Percentiles rank a stretch among this genome's conserved stretches.
Conservation (phyloP, 2,329 filamentous ascomycete species). For the Microsporum canis region DNA sequence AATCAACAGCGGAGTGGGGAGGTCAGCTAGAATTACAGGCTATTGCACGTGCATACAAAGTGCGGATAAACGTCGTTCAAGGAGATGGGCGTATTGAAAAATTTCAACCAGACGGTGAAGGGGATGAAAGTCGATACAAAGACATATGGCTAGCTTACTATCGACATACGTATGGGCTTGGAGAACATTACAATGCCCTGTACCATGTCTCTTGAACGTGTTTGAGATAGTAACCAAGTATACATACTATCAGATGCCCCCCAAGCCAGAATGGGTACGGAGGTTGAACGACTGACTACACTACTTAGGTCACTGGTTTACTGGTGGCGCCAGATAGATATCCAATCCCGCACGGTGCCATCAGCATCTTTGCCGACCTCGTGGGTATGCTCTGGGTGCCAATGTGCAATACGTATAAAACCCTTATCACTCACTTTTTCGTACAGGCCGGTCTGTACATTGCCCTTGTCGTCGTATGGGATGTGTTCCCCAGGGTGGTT, state of each 20-base stretch:
- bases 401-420: conserved; percentile 42
- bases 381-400: conserved; percentile 47
- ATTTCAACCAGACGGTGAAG: conserved; percentile 46
- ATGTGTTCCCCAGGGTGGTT: conserved; percentile 57
- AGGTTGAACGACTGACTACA: background rate
- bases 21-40: conserved; percentile 84
- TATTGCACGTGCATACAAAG: conserved; percentile 65
- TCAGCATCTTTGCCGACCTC: conserved; percentile 39
- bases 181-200: conserved; percentile 95
- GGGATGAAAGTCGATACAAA: conserved; percentile 31
- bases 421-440: conserved; percentile 31
- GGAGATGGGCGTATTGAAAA: conserved; percentile 66
- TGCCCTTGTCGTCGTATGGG: conserved; percentile 46
- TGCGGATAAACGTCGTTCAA: conserved; percentile 76
- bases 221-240: background rate
- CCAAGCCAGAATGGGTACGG: background rate
- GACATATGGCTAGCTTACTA: conserved; percentile 88
- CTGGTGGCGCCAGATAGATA: conserved; percentile 34
- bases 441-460: conserved; percentile 39
- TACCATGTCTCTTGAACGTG: conserved; percentile 32
- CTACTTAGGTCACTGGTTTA: conserved; percentile 8
- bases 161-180: conserved; percentile 80
- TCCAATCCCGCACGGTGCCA: conserved; percentile 32
- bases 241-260: background rate
- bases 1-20: conserved; percentile 89